Base-by-base conservation (phyloP, 805 yeast species). In the Lipomyces yamadae region DNA sequence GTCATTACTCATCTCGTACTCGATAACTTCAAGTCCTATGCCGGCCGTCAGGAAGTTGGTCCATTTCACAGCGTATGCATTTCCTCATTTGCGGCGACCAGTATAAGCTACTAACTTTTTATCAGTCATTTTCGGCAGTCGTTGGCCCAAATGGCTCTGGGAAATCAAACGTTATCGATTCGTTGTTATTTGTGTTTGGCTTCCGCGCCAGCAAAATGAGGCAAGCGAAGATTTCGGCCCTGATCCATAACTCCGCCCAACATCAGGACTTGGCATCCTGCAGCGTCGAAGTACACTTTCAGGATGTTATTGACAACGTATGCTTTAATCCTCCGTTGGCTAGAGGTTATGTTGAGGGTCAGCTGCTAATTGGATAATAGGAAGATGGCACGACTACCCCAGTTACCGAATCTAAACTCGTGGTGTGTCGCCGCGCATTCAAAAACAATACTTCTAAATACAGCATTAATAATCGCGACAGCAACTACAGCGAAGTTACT, bases 121-220 rank as follows among this genome's bases (percentile, higher is more conserved):
- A 73, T 24, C 79, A 93, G 48, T 91, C 96, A 4, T 96, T 95
- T 75, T 91, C 97, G 10, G 98, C 99, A 0, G 96, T 95, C 10
- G 98, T 95, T 13, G 99, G 99, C 0, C 99, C 99, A 4, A 95
- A 95, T 77, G 99, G 99, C 7, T 90, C 97, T 11, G 99, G 99
- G 1, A 95, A 95, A 78, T 93, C 98, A 15, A 95, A 96, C 75
- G 98, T 95, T 70, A 95, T 95, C 77, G 99, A 96, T 77, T 92
- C 98, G 4, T 87, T 95, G 83, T 83, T 96, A 42, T 95, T 95
- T 77, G 99, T 96, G 1, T 95, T 95, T 80, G 99, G 99, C 0
- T 95, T 95, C 79, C 82, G 98, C 66, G 98, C 99, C 0, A 86
- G 87, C 76, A 95, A 96, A 76, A 92, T 95, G 97, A 88, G 99